A percentile compares a stretch with the other conserved stretches of the same genome.
Evolutionary conservation across 2,329 filamentous ascomycete species (phyloP).

Genomic region (Phaeomoniella chlamydospora): DNA sequence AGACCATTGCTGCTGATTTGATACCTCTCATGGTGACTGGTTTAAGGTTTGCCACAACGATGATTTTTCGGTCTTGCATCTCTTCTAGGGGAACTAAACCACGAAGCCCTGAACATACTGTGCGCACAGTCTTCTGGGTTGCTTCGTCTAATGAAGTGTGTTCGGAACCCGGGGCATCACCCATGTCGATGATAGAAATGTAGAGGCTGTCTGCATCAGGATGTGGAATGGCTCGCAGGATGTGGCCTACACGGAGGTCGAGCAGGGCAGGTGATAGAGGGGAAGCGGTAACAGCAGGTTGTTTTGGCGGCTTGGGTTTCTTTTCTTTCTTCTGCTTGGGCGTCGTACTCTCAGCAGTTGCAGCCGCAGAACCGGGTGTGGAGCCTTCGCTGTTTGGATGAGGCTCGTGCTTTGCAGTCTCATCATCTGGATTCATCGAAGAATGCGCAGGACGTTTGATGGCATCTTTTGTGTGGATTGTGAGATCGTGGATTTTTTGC

Average conservation of each 20-base stretch:
- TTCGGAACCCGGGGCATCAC: conserved; percentile 69
- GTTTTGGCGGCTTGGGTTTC: conserved; percentile 76
- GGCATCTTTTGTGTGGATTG: not conserved
- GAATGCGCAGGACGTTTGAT: not conserved
- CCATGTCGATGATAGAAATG: conserved; percentile 90
- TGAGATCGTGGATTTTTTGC: not conserved
- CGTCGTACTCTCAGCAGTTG: conserved; percentile 24
- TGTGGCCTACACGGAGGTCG: conserved; percentile 91
- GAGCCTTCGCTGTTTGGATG: conserved; percentile 15
- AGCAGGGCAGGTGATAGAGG: conserved; percentile 75
- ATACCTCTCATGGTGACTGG: conserved; percentile 97
- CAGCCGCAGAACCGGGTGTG: conserved; percentile 17
- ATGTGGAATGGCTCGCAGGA: conserved; percentile 88
- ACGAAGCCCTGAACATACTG: conserved; percentile 93
- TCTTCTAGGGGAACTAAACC: conserved; percentile 83
- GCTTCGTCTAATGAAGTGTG: conserved; percentile 68
- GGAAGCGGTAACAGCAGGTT: conserved; percentile 51
- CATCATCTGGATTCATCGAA: not conserved
- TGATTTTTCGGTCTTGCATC: conserved; percentile 92
- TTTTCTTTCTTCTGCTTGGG: conserved; percentile 68
- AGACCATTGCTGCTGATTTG: conserved; percentile 74
- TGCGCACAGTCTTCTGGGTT: conserved; percentile 82
- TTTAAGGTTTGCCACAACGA: conserved; percentile 95
- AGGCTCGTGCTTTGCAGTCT: not conserved
- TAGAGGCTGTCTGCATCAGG: conserved; percentile 93